Evolutionary conservation across 108 stramenopile species (phyloP).

Genomic region (Fistulifera pelliculosa): DNA sequence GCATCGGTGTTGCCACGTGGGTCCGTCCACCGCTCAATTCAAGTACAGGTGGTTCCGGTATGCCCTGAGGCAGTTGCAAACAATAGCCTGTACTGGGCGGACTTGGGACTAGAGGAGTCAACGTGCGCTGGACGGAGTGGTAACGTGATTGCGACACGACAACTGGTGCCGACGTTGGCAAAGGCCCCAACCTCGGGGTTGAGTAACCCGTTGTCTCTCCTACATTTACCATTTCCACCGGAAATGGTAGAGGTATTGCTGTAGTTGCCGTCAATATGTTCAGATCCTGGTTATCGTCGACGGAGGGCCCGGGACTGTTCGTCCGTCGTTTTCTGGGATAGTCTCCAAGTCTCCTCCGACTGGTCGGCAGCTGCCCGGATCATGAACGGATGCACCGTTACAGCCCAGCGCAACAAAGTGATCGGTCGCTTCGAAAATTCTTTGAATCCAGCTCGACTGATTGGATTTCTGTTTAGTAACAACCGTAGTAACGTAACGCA

Average conservation of each 20-base stretch:
- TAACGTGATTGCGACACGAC: too few relatives aligned
- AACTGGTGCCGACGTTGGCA: not conserved
- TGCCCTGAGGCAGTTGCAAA: too few relatives aligned
- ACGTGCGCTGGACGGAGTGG: conserved; percentile 1
- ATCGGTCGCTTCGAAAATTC: conserved; percentile 70
- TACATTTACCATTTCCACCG: too few relatives aligned
- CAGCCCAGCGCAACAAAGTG: conserved; percentile 80
- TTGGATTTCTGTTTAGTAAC: conserved; percentile 70
- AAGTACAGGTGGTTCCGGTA: conserved; percentile 1
- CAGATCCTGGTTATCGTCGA: conserved; percentile 22
- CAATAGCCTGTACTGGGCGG: conserved; percentile 10
- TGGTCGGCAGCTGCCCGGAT: conserved; percentile 18
- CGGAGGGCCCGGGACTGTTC: too few relatives aligned
- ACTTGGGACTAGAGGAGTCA: conserved; percentile 30
- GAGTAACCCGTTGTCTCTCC: too few relatives aligned
- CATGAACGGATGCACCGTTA: conserved; percentile 28
- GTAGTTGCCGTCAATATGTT: conserved; percentile 17
- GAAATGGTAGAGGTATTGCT: conserved; percentile 1
- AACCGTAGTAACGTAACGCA: conserved; percentile 71
- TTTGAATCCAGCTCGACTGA: conserved; percentile 68
- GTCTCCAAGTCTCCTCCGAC: conserved; percentile 52
- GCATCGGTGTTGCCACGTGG: not conserved
- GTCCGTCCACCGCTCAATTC: conserved; percentile 1
- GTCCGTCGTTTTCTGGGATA: conserved; percentile 65
- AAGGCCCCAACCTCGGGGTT: too few relatives aligned